These are phyloP conservation scores for Phytopythium mirpurense DNA, from an alignment of 352 stramenopile genomes.

Conservation along the genomic window DNA sequence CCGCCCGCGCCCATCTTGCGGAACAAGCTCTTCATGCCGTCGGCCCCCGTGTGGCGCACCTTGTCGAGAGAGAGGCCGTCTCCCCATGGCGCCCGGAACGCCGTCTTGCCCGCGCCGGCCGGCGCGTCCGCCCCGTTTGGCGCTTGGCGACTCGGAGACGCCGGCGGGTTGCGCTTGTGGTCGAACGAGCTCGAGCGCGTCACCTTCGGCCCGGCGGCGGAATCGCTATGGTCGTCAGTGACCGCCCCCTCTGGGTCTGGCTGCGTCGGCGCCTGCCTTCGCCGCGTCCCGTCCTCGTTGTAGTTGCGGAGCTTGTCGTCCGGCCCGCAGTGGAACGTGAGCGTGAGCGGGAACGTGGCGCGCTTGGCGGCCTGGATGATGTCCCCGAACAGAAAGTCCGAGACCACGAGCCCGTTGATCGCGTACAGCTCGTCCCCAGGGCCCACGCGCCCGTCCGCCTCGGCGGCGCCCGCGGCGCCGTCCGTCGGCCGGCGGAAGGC, in stretches of 20 bases:
- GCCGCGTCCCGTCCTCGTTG: slow-evolving; percentile 16
- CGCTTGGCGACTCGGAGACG: slow-evolving; percentile 5
- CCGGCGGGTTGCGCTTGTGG: slow-evolving; percentile 20
- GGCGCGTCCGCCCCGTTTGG: slow-evolving; percentile 14
- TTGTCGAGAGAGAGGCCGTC: slow-evolving; percentile 51
- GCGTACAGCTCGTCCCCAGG: slow-evolving; percentile 61
- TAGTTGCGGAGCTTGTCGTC: slow-evolving; percentile 18
- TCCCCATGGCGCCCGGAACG: slow-evolving; percentile 22
- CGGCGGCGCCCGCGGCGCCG: slow-evolving; percentile 43
- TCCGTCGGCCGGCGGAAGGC: slow-evolving; percentile 59
- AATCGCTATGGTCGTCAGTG: slow-evolving; percentile 5
- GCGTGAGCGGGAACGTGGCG: slow-evolving; percentile 56
- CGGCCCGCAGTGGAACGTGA: slow-evolving; percentile 55
- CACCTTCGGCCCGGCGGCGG: slow-evolving; percentile 5
- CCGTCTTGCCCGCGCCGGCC: slow-evolving; percentile 20
- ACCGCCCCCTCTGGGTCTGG: slow-evolving; percentile 5
- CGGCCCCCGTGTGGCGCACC: slow-evolving; percentile 47
- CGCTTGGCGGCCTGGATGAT: slow-evolving; percentile 68
- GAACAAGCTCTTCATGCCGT: slow-evolving; percentile 73
- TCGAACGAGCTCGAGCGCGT: slow-evolving; percentile 59
- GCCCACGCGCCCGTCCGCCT: slow-evolving; percentile 49
- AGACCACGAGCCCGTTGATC: slow-evolving; percentile 61
- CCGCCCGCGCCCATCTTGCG: slow-evolving; percentile 61
- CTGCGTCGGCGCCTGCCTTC: slow-evolving; percentile 8
- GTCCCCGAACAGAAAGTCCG: slow-evolving; percentile 43